Conservation (phyloP, 164 flowering plant genomes). For the Vitis labrusca region DNA sequence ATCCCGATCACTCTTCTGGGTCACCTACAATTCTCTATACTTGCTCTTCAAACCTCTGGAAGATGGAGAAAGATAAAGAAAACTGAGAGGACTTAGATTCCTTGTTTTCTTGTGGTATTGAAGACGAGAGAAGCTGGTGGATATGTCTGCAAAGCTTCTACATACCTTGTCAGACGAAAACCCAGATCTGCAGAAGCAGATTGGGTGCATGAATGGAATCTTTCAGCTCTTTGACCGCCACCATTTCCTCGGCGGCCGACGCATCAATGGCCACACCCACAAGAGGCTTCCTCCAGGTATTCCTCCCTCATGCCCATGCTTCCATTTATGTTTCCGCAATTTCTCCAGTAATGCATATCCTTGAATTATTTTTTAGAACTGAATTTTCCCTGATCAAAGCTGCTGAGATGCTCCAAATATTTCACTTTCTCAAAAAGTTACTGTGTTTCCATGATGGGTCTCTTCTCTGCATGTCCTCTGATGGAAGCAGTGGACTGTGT, state of each 20-base stretch:
- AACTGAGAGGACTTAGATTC: neutral
- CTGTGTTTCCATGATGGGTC: too few relatives aligned
- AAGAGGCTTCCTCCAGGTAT: conserved; percentile 54
- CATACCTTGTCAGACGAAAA: conserved; percentile 44
- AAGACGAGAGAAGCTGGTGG: neutral
- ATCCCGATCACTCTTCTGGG: neutral
- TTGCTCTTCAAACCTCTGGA: neutral
- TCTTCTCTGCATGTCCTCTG: too few relatives aligned
- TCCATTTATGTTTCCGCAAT: neutral
- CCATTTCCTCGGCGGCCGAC: conserved; percentile 44
- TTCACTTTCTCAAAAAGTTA: neutral
- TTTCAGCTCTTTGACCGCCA: conserved; percentile 72
- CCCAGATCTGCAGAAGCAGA: conserved; percentile 47
- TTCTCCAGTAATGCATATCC: too few relatives aligned
- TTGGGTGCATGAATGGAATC: conserved; percentile 68
- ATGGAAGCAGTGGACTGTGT: too few relatives aligned
- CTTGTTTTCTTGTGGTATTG: neutral
- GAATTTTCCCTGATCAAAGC: too few relatives aligned
- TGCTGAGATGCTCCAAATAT: neutral
- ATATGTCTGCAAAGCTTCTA: conserved; percentile 44
- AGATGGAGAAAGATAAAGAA: neutral
- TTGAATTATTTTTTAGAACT: too few relatives aligned
- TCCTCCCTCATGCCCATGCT: neutral
- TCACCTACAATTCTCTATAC: neutral
- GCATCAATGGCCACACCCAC: conserved; percentile 33